Evolutionary conservation across 805 yeast species (phyloP), one percentile per base, ranked within the genome.

Genomic region (Candida railenensis): DNA sequence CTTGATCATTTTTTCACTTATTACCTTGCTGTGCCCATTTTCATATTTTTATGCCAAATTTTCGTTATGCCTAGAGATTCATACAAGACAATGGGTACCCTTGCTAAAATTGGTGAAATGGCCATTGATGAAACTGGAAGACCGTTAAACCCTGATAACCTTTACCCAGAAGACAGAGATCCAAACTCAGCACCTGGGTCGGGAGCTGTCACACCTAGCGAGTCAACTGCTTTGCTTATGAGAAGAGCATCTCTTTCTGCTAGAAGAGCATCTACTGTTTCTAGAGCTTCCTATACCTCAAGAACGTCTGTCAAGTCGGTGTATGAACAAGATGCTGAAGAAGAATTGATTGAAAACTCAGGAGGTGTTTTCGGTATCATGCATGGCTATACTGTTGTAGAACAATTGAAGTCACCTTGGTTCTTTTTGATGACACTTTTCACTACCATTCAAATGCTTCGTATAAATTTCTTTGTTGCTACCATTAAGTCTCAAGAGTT

Each of bases 401-500:
- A 66, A 32, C 88, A 82, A 57, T 66, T 82, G 49, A 66, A 61
- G 39, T 74, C 87, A 3, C 77, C 86, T 3, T 89, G 96, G 94
- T 92, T 90, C 62, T 58, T 75, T 42, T 66, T 90, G 46, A 86
- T 89, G 87, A 79, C 88, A 21, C 59, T 80, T 2, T 88, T 90
- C 63, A 87, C 96, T 4, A 79, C 91, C 2, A 77, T 91, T 47
- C 95, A 89, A 64, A 91, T 91, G 97, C 75, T 92, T 38, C 76
- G 97, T 62, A 85, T 91, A 54, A 91, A 91, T 69, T 92, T 88
- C 65, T 92, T 89, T 65, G 94, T 91, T 45, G 97, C 97, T 7
- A 89, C 97, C 2, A 73, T 91, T 32, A 80, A 82, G 57, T 71
- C 96, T 0, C 97, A 91, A 68, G 95, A 89, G 71, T 76, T 76